Base-by-base conservation (phyloP, 1,284 basidiomycete genomes). In the Rhodotorula sp. region DNA sequence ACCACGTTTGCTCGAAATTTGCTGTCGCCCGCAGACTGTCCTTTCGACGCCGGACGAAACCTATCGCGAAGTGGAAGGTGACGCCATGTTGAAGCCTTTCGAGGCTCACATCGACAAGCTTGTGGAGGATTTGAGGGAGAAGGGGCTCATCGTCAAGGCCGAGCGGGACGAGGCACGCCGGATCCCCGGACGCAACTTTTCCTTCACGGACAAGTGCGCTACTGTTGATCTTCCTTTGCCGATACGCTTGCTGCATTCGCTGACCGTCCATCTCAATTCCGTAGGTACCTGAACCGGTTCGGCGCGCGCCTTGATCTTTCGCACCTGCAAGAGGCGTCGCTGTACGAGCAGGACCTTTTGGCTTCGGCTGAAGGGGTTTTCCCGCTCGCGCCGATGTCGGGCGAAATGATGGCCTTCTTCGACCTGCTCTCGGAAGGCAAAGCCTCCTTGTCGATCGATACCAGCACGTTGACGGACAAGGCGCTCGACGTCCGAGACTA, bases 381-480 rank as follows among this genome's bases (percentile, higher is more conserved):
- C 90, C 86, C 89, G 2, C 79, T 90, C 58, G 81, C 87, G 34
- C 85, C 88, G 2, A 86, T 85, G 4, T 89, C 92, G 74, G 91
- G 91, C 5, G 89, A 91, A 76, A 83, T 86, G 61, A 88, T 87
- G n/a, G 86, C 87, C 8, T 81, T 92, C 62, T 81, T 90, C 38
- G 86, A 90, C 75, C 82, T 90, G 8, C 85, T 87, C 31, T 91
- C 90, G 0, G 87, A 90, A 68, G 84, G 87, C 71, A 87, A 87
- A 81, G 83, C 90, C 43, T 85, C 88, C 61, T 87, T 91, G 74
- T 83, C 83, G 58, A 80, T 92, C 38, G 89, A 92, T 75, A 86
- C 86, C n/a, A 57, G 12, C 26, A 48, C 15, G 15, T 26, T 68
- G 7, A 55, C 55, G 21, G 66, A 59, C 5, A 71, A 71, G 52